Base-by-base conservation (phyloP, 2,329 filamentous ascomycete species). In the Scedosporium minutisporum region DNA sequence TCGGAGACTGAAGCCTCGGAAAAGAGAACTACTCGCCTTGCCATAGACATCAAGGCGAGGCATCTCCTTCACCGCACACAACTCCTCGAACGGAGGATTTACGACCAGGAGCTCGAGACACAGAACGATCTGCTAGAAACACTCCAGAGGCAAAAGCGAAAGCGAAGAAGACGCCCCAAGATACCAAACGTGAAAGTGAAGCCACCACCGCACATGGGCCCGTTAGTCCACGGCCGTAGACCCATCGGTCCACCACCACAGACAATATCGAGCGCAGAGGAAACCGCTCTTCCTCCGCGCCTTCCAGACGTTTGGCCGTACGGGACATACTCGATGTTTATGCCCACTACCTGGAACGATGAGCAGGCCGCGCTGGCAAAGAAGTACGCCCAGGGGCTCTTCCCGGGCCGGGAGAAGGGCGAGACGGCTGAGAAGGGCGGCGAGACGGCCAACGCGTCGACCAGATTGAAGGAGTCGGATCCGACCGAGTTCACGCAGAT, bases 251-350 rank as follows among this genome's bases (percentile, higher is more conserved):
- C 57, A 4, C 44, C 14, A 18, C 51, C 51, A 16, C 0, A 10
- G 16, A 18, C 3, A 23, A 38, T 16, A n/a, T 16, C 10, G 23
- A 41, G 16, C 10, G 9, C 10, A 9, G 29, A 59, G n/a, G 12
- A 14, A 38, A 3, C 16, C 6, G 4, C n/a, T 10, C n/a, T 53
- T 16, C 59, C n/a, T 27, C 59, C 25, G 18, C 7, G 21, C 7
- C 27, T 61, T 3, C 59, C 59, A 6, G 59, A 61, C 5, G 27
- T 38, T 6, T 61, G 59, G 59, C 59, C 59, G n/a, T 55, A 61
- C 18, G 41, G 25, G 12, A 55, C 46, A 46, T 61, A 53, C 59
- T 61, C 59, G 25, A 61, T 61, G 59, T 61, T 61, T 16, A 33
- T 6, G 27, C 23, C 48, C 27, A 41, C 57, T 4, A 42, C 33